Evolutionary conservation across 371 early-diverging fungal genomes (phyloP).

Genomic region (Mucor circinelloides): DNA sequence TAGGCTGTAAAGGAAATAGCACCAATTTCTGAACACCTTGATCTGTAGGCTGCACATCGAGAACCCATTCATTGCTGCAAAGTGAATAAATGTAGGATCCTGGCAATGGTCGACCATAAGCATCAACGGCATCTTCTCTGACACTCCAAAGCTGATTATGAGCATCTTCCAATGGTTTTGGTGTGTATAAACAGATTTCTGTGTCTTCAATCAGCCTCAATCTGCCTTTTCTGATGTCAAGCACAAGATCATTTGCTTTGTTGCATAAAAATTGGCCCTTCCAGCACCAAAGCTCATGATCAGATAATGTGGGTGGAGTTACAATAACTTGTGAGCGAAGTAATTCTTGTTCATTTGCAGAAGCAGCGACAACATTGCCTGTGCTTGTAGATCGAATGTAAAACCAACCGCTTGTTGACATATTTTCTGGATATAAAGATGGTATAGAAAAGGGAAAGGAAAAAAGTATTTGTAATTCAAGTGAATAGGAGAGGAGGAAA

Average conservation of each 20-base stretch:
- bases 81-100: conserved; percentile 42
- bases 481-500: conserved; percentile 7
- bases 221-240: conserved; percentile 55
- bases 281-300: conserved; percentile 50
- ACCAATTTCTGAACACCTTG: conserved; percentile 34
- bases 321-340: conserved; percentile 48
- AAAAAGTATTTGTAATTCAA: conserved; percentile 6
- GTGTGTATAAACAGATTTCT: conserved; percentile 46
- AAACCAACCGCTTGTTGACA: conserved; percentile 38
- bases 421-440: background rate
- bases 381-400: conserved; percentile 41
- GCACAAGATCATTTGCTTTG: conserved; percentile 43
- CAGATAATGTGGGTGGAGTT: conserved; percentile 27
- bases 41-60: conserved; percentile 37
- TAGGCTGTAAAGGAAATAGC: conserved; percentile 41
- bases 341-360: conserved; percentile 9
- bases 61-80: conserved; percentile 47
- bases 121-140: conserved; percentile 27
- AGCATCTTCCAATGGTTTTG: conserved; percentile 40
- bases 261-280: conserved; percentile 42
- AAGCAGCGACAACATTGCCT: conserved; percentile 41
- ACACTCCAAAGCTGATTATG: conserved; percentile 48
- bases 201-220: conserved; percentile 54
- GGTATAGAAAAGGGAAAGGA: conserved; percentile 3
- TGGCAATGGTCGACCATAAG: conserved; percentile 29